These are phyloP conservation scores for Aegilops bicornis DNA, from an alignment of 176 grass and related monocot genomes.

Conservation along the genomic window DNA sequence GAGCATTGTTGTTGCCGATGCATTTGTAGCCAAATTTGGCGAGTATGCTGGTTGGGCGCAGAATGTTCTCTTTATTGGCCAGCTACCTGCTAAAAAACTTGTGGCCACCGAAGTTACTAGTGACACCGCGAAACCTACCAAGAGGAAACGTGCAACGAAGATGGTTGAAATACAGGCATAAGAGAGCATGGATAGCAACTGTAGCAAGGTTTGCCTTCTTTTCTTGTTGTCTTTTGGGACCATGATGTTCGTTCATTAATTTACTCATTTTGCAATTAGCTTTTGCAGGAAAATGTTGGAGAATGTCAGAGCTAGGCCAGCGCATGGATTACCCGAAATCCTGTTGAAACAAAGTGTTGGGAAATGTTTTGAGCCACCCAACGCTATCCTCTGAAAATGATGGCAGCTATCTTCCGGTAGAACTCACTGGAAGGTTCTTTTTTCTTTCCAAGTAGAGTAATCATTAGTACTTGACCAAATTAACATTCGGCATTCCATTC, in stretches of 20 bases:
- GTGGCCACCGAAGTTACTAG: not conserved
- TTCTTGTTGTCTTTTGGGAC: not conserved
- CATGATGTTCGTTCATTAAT: not conserved
- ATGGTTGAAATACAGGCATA: not conserved
- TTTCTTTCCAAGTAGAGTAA: not conserved
- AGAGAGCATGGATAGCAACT: not conserved
- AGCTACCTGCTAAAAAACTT: conserved; percentile 62
- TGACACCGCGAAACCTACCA: conserved; percentile 29
- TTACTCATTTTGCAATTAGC: not conserved
- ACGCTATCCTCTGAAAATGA: not conserved
- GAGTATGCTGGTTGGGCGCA: conserved; percentile 93
- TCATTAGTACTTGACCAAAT: not conserved
- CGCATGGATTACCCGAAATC: not conserved
- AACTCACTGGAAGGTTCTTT: conserved; percentile 1
- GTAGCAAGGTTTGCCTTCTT: conserved; percentile 12
- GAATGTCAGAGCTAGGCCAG: not conserved
- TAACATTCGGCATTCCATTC: not conserved
- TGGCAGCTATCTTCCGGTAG: not conserved
- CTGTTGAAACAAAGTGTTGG: not conserved
- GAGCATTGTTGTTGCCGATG: conserved; percentile 57
- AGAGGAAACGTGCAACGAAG: conserved; percentile 45
- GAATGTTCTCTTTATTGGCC: conserved; percentile 91
- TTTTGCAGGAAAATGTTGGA: not conserved
- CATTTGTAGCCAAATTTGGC: conserved; percentile 85
- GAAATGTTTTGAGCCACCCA: not conserved